Base-by-base conservation (phyloP, 768 basidiomycete species). In the Gautieria morchelliformis region DNA sequence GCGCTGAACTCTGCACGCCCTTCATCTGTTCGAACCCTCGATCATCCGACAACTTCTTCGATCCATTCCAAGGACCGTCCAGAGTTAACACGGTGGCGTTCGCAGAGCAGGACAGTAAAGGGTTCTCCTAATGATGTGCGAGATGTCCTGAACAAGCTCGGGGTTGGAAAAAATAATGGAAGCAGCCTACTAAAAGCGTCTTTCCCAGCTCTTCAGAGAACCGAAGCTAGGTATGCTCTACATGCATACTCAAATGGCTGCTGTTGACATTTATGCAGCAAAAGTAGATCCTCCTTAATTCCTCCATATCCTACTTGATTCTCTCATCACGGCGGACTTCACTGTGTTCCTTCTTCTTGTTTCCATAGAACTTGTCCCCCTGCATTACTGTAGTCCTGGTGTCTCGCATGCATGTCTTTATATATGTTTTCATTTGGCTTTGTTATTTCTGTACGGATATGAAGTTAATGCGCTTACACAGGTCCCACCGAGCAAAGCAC, bases 291-390 rank as follows among this genome's bases (percentile, higher is more conserved):
- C 66, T 20, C 88, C 81, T 63, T 89, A 84, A 65, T 93, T 91
- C 64, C 92, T 89, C 58, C 87, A 75, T 62, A 89, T 82, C 5
- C 87, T 79, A 87, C 93, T 94, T 69, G 85, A 92, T 5, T 80
- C 82, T 42, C 65, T 96, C 94, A 58, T 81, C n/a, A 44, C 10
- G 42, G 9, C 42, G 42, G 42, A 44, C 42, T 19, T 44, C 2
- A 44, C 4, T 14, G 9, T 22, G 15, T 44, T 44, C 41, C 41
- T 22, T 10, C 2, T 44, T 44, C 8, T 37, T 37, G 35, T 93
- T 1, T 86, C 78, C 67, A 90, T 91, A 2, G 87, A 82, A 67
- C 35, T 37, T 6, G 6, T 44, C 14, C 17, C 42, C 9, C 17
- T 22, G 20, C 42, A 44, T 44, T 17, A 44, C 8, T 44, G 42